phyloP scores from a whole-genome alignment of 805 yeast species.

The Blastobotrys peoriensis region DNA sequence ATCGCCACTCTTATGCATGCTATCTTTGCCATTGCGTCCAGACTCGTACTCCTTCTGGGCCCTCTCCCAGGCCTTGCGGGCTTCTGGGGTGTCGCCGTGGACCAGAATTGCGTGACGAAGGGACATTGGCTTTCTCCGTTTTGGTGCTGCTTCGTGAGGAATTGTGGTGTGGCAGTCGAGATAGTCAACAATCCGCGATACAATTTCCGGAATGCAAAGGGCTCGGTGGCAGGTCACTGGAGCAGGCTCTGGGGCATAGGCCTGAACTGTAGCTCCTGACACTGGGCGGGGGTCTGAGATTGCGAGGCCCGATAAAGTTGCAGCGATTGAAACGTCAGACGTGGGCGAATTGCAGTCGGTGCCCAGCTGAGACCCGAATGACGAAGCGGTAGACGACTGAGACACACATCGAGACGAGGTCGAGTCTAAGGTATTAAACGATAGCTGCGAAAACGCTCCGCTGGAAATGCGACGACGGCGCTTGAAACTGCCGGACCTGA shows the following conservation, averaged over 20 bases:
- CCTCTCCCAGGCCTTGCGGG: conserved; percentile 41
- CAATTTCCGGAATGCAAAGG: conserved; percentile 71
- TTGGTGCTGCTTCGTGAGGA: conserved; percentile 58
- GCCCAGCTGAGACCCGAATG: not conserved
- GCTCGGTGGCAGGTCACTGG: conserved; percentile 35
- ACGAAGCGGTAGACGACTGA: not conserved
- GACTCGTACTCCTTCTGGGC: conserved; percentile 15
- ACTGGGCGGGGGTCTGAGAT: not conserved
- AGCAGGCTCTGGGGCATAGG: not conserved
- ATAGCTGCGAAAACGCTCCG: not conserved
- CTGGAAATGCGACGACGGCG: not conserved
- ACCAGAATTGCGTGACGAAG: conserved; percentile 62
- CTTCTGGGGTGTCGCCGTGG: conserved; percentile 48
- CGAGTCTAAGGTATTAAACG: not conserved
- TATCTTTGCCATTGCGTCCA: conserved; percentile 6
- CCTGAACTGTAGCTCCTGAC: too few species aligned
- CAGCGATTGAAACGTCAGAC: not conserved
- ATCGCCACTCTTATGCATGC: conserved; percentile 9
- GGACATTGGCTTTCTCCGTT: conserved; percentile 63
- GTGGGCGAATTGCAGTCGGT: not conserved
- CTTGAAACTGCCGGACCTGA: not conserved
- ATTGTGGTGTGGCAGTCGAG: conserved; percentile 51
- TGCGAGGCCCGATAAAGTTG: not conserved
- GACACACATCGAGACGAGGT: not conserved
- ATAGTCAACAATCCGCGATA: conserved; percentile 50